A percentile compares a stretch with the other conserved stretches of the same genome.
Conservation (phyloP, 75 land plant species). For the Pinus albicaulis region DNA sequence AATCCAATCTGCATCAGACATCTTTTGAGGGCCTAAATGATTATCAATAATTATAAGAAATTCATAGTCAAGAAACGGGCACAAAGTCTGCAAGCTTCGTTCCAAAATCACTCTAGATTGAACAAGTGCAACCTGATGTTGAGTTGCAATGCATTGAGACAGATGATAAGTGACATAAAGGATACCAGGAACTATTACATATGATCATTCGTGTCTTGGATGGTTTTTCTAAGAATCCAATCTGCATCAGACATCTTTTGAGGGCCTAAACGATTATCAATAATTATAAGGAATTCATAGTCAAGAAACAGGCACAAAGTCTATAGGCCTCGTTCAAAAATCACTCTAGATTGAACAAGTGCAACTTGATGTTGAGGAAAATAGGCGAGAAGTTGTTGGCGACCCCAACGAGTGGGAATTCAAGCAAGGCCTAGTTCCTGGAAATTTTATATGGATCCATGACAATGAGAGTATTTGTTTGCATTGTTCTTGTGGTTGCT, state of each 20-base stretch:
- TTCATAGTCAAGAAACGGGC: slow-evolving; percentile 10
- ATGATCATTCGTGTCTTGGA: slow-evolving; percentile 5
- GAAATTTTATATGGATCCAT: too few relatives aligned
- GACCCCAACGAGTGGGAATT: too few relatives aligned
- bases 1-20: background rate
- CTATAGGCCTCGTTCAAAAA: background rate
- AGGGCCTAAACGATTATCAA: slow-evolving; percentile 10
- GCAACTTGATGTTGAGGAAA: slow-evolving; percentile 28
- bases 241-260: background rate
- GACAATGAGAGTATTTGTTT: too few relatives aligned
- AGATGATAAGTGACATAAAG: slow-evolving; percentile 15
- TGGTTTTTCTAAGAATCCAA: background rate
- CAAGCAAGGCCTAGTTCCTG: too few relatives aligned
- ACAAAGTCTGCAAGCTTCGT: background rate
- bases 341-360: slow-evolving; percentile 20
- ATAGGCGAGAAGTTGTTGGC: too few relatives aligned
- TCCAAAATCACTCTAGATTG: slow-evolving; percentile 8
- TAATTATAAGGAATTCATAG: slow-evolving; percentile 6
- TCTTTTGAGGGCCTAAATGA: slow-evolving; percentile 12
- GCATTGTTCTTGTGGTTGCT: too few relatives aligned
- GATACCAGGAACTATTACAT: slow-evolving; percentile 8
- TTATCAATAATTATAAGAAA: slow-evolving; percentile 1
- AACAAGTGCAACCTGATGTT: slow-evolving; percentile 27
- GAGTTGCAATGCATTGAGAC: slow-evolving; percentile 17
- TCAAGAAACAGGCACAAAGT: slow-evolving; percentile 11